Base-by-base conservation (phyloP, 306 rosid species). In the Pyrus pyrifolia region DNA sequence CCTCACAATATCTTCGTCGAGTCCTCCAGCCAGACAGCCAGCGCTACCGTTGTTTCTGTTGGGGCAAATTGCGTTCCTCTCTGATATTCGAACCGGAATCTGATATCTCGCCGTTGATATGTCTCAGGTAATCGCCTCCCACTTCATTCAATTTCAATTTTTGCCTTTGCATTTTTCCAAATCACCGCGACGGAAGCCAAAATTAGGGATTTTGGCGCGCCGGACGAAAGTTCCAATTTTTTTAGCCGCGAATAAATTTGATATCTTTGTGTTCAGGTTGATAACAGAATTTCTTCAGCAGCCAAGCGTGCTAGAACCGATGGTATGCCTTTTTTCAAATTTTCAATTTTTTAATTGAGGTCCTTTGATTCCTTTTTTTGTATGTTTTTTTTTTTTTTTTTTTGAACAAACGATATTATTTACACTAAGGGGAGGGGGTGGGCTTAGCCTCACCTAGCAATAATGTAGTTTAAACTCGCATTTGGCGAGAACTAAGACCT, bases 251-350 rank as follows among this genome's bases (percentile, higher is more conserved):
- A 35, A 25, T 62, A 15, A 9, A 4, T 6, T 17, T 11, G 2
- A 15, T 53, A 69, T 40, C 35, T 46, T 14, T 11, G n/a, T 60
- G 46, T 84, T 67, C 87, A 95, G 99, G 93, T 92, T 61, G 99
- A 92, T 82, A 91, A 86, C 85, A 89, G 99, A 80, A 92, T 91
- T 81, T 96, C 99, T 44, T 96, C 99, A 18, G 98, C 99, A 21
- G 82, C 93, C 38, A 96, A 96, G 91, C 99, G 99, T 71, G 99
- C 99, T 29, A 82, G 99, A 90, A 92, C 99, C 67, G 99, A 96
- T 79, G 99, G 99, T 96, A 80, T 35, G 82, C 73, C 14, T 46
- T n/a, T 23, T 22, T 11, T 17, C 13, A 1, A 23, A 0, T 61
- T 61, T 61, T 25, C 12, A 5, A 13, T 29, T 18, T 10, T 13